Percentiles rank a stretch among this genome's conserved stretches.
Evolutionary conservation across 1,284 basidiomycete genomes (phyloP).

Genomic region (Boletus smithii): DNA sequence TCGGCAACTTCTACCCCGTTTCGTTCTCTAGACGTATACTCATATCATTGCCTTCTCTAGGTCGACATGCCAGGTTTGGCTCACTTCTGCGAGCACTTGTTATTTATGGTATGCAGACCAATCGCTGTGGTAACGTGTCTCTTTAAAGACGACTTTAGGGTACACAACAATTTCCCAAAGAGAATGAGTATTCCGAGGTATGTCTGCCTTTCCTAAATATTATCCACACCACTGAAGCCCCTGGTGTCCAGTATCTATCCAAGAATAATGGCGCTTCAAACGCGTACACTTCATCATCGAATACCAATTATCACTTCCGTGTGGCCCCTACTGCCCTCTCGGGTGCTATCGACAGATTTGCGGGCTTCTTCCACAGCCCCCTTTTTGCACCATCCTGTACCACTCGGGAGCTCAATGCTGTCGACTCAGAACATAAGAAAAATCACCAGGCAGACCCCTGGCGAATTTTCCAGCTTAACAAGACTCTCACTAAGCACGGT

Average conservation of each 20-base stretch:
- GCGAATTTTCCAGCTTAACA: conserved; percentile 97
- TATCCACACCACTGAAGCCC: neutral
- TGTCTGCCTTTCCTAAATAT: conserved; percentile 3
- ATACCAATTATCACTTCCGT: conserved; percentile 94
- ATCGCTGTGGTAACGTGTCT: neutral
- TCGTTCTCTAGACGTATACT: neutral
- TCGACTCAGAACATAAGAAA: conserved; percentile 98
- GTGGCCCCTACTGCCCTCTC: conserved; percentile 84
- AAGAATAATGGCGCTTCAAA: conserved; percentile 92
- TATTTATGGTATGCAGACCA: conserved; percentile 78
- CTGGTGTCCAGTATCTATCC: conserved; percentile 64
- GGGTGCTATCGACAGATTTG: conserved; percentile 87
- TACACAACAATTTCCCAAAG: conserved; percentile 78
- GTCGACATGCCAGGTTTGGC: conserved; percentile 86
- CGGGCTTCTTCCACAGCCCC: conserved; percentile 93
- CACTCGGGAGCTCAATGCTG: conserved; percentile 92
- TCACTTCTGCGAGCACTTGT: conserved; percentile 92
- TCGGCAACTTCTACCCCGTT: neutral
- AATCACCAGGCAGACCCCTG: conserved; percentile 94
- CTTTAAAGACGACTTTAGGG: conserved; percentile 47
- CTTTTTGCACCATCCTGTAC: conserved; percentile 91
- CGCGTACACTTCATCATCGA: conserved; percentile 90
- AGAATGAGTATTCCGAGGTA: conserved; percentile 90
- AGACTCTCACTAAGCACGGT: conserved; percentile 75
- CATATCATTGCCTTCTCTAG: conserved; percentile 35